Percentiles rank a stretch among this genome's conserved stretches.
phyloP scores from a whole-genome alignment of 306 rosid species.

The Quercus dentata region DNA sequence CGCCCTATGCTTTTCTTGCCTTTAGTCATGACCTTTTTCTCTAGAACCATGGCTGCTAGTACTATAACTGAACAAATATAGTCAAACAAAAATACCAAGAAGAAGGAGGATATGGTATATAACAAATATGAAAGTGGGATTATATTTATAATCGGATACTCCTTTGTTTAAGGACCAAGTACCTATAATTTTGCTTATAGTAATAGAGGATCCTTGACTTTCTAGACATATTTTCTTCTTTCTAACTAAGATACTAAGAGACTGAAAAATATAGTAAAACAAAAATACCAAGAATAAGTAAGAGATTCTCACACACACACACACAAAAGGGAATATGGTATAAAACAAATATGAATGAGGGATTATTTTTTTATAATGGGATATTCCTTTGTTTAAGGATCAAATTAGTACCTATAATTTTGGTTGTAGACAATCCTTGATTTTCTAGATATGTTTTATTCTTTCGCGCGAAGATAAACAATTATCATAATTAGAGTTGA shows the following conservation, averaged over 20 bases:
- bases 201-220: too few species aligned
- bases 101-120: not conserved
- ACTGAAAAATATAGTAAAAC: too few species aligned
- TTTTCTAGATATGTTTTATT: not conserved
- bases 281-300: not conserved
- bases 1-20: conserved; percentile 35
- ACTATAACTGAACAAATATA: not conserved
- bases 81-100: not conserved
- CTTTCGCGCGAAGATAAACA: not conserved
- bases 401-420: not conserved
- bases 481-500: not conserved
- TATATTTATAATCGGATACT: not conserved
- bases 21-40: not conserved
- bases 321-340: not conserved
- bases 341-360: not conserved
- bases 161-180: not conserved
- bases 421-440: not conserved
- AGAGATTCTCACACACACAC: not conserved
- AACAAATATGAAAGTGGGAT: not conserved
- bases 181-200: not conserved
- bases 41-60: not conserved
- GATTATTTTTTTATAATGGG: not conserved
- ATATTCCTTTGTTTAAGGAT: not conserved
- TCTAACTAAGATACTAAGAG: too few species aligned
- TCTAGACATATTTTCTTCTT: too few species aligned